Base-by-base conservation (phyloP, 169 alveolate genomes). In the Plasmodium relictum region DNA sequence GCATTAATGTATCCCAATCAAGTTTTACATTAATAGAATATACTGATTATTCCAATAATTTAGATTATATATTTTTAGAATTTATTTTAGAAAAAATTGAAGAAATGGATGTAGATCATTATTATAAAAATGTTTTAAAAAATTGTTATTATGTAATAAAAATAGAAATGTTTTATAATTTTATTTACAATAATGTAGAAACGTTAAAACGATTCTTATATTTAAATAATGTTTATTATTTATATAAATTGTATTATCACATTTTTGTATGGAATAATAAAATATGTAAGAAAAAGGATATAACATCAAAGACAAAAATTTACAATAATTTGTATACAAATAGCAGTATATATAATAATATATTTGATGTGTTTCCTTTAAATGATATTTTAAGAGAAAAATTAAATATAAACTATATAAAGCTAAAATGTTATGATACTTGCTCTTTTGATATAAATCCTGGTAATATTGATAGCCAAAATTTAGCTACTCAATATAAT, bases 111-210 rank as follows among this genome's bases (percentile, higher is more conserved):
- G 52, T 86, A n/a, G 86, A 48, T 20, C 22, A 70, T 26, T 26
- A 42, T 20, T 86, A 86, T 73, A 86, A 41, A 63, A 54, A 86
- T 18, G 52, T 54, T n/a, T 54, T 86, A 26, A 72, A 45, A 18
- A 86, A 86, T 86, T 86, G 92, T 61, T 86, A 86, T 39, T 71
- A 86, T 63, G 70, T 86, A 22, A 86, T 86, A 61, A 86, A 71
- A 72, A 54, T 72, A 65, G 92, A 72, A 86, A 86, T 39, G 10
- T 73, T 86, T n/a, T 86, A 86, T 72, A 70, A 71, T 86, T 86
- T 70, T 39, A 69, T 86, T 37, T 86, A 86, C 44, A 71, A 71
- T 22, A 72, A 86, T 61, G 44, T 44, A 39, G 74, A 66, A 10
- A 39, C 45, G 37, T 48, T 86, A 59, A 59, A 73, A 9, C 54